A percentile compares a stretch with the other conserved stretches of the same genome.
phyloP scores from a whole-genome alignment of 2,329 filamentous ascomycete species.

The Alternaria sp. region DNA sequence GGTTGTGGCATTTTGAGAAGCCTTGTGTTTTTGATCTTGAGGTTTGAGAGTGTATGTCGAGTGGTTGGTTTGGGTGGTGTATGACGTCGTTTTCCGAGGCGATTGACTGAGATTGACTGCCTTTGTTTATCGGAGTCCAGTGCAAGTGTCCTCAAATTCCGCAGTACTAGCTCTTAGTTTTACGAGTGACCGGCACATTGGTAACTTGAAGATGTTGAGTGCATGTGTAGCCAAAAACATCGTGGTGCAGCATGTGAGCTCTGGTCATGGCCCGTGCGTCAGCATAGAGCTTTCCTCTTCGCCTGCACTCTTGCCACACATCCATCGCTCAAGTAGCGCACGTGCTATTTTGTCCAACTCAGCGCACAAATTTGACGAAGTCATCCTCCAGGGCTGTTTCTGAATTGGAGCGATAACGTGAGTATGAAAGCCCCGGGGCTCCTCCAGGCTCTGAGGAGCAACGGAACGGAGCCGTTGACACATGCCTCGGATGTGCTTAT shows the following conservation, averaged over 20 bases:
- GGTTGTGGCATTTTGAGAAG: constrained; percentile 1
- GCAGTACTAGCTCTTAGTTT: background rate
- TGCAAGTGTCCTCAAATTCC: fast-evolving
- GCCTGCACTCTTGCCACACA: background rate
- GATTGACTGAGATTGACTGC: background rate
- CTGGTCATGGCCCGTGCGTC: background rate
- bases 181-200: background rate
- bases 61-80: background rate
- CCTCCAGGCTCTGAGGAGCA: background rate
- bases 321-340: no score
- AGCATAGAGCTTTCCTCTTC: background rate
- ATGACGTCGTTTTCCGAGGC: background rate
- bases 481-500: background rate
- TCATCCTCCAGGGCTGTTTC: background rate
- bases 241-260: background rate
- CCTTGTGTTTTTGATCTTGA: background rate
- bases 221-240: background rate
- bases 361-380: background rate
- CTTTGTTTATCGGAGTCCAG: fast-evolving
- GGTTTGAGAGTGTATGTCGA: background rate
- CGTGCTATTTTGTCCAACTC: no score
- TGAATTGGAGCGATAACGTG: fast-evolving
- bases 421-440: background rate
- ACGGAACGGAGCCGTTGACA: background rate
- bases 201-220: background rate